Base-by-base conservation (phyloP, 371 early-diverging fungal species). In the Thermomucor indicae-seudaticae region DNA sequence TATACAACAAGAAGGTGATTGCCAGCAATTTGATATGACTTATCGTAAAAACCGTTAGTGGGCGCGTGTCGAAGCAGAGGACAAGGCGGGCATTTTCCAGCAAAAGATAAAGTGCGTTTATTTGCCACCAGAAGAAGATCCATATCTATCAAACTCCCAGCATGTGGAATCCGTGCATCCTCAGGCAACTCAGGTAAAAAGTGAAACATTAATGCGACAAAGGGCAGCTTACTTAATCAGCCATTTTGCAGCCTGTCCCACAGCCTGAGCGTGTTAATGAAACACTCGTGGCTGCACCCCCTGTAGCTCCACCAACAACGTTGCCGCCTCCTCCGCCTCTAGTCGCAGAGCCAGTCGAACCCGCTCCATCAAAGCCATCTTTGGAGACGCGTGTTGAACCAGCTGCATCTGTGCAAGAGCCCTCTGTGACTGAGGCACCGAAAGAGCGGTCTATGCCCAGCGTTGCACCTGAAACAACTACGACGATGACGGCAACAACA, bases 21-120 rank as follows among this genome's bases (percentile, higher is more conserved):
- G 22, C 35, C 17, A 23, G 5, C 50, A 16, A 41, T 35, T 44
- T 3, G 25, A 38, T 4, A 38, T 42, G 43, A 42, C 25, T 6
- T 42, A 25, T 17, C 20, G 43, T 24, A 20, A 42, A 38, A 38
- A 38, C 38, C 12, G 1, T 34, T 65, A 86, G 86, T 86, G 86
- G 86, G 50, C 64, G 10, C 51, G 57, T 35, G 53, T 79, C 24
- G 86, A 86, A 53, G 63, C 62, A 25, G 66, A 70, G 10, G 64
- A 70, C 43, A 76, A 56, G 55, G 67, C 58, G 12, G 60, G 61
- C 41, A 80, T 86, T 49, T 72, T 72, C 41, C 85, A 86, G 56
- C 77, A 77, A 29, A 86, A 84, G 58, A 70, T 86, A 27, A 80
- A 79, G 25, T 84, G 84, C 50, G 74, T 62, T 1, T 86, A 69